These are phyloP conservation scores for Tulasnella calospora DNA, from an alignment of 768 basidiomycete species.

Conservation along the genomic window DNA sequence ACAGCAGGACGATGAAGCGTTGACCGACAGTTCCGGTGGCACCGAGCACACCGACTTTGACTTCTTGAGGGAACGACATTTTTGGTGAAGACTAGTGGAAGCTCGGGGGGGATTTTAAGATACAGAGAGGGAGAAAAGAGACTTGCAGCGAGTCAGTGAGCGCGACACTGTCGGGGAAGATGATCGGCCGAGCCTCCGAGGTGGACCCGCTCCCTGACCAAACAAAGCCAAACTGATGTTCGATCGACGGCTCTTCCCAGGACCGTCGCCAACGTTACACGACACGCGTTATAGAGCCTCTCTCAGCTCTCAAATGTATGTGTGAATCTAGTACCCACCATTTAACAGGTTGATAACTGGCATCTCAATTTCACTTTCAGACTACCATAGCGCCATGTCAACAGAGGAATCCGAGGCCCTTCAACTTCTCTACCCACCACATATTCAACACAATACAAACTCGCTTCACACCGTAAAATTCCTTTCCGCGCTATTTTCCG, in stretches of 20 bases:
- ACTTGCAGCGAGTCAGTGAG: not conserved
- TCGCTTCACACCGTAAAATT: conserved; percentile 66
- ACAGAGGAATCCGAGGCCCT: conserved; percentile 17
- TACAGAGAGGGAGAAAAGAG: not conserved
- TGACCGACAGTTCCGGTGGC: conserved; percentile 96
- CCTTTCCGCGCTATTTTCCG: conserved; percentile 76
- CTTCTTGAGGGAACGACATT: conserved; percentile 25
- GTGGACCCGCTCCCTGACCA: not conserved
- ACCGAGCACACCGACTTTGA: conserved; percentile 68
- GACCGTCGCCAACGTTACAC: not conserved
- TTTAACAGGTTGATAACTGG: not conserved
- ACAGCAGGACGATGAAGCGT: conserved; percentile 84
- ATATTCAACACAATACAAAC: conserved; percentile 56
- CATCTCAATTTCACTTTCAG: not conserved
- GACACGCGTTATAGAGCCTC: not conserved
- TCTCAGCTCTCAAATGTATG: not conserved
- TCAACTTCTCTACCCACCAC: conserved; percentile 50
- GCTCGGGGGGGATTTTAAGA: not conserved
- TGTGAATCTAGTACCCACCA: not conserved
- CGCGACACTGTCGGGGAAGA: not conserved
- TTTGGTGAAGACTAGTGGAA: conserved; percentile 32
- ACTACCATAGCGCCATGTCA: conserved; percentile 10
- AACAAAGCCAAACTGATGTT: not conserved
- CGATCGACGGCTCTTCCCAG: conserved; percentile 5
- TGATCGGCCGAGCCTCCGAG: conserved; percentile 12